phyloP scores from a whole-genome alignment of 345 rosid species.

The Brassica napus region Da-Ae NC_063452.1:26668501-26669000 shows the following conservation, averaged over 20 bases:
- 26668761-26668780: conserved; percentile 38
- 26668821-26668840: not conserved
- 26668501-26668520: conserved; percentile 38
- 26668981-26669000: conserved; percentile 32
- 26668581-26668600: conserved; percentile 40
- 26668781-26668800: conserved; percentile 20
- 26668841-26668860: conserved; percentile 21
- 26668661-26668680: conserved; percentile 21
- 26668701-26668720: conserved; percentile 37
- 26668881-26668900: conserved; percentile 37
- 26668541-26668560: conserved; percentile 4
- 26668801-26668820: not conserved
- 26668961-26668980: not conserved
- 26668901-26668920: conserved; percentile 26
- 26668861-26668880: conserved; percentile 34
- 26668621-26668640: conserved; percentile 14
- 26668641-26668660: conserved; percentile 18
- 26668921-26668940: not conserved
- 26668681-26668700: conserved; percentile 24
- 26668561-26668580: conserved; percentile 6
- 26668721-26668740: conserved; percentile 28
- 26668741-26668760: conserved; percentile 14
- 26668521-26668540: conserved; percentile 30
- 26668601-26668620: conserved; percentile 27
- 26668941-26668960: conserved; percentile 6